Evolutionary conservation across 441 rosid genomes (phyloP), one percentile per base, ranked within the genome.

Genomic region (Croton setiger): DNA sequence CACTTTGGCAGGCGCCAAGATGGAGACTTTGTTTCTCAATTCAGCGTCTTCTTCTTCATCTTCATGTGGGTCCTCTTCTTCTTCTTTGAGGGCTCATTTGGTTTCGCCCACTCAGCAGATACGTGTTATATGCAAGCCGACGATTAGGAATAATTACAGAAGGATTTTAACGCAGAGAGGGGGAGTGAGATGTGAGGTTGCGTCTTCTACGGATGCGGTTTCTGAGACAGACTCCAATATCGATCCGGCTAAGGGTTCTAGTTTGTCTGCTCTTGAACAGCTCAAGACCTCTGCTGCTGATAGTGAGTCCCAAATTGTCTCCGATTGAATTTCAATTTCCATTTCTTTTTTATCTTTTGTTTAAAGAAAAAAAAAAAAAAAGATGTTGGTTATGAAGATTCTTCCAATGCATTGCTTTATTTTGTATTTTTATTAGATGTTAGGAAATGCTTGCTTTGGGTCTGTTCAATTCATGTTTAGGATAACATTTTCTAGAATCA

Each of bases 201-300:
- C 78, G 60, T 62, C 81, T 56, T 66, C 74, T 9, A 72, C 80
- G 36, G 83, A 76, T 44, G 74, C 71, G 37, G 69, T 68, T 2
- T 59, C 79, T 44, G 81, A 75, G 55, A 77, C 80, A 1, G 83
- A 73, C 13, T 10, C 52, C 35, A 60, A 7, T 12, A 60, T 63
- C 36, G 82, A 81, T 61, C 27, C 78, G n/a, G 73, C 84, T 20
- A 87, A 81, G 48, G 75, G 82, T 65, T 78, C 93, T 52, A 81
- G 85, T 72, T 33, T 84, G 75, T 86, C 89, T 21, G 95, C 96
- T 77, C 92, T 93, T 5, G 93, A 93, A 68, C 96, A 81, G 83
- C 98, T 94, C 80, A 94, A 90, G 72, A 72, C 88, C 60, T 84
- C 95, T 70, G 90, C 92, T n/a, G 80, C 86, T 71, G 97, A 88